phyloP scores from a whole-genome alignment of 1,284 basidiomycete species.

The Sporisorium scitamineum region DNA sequence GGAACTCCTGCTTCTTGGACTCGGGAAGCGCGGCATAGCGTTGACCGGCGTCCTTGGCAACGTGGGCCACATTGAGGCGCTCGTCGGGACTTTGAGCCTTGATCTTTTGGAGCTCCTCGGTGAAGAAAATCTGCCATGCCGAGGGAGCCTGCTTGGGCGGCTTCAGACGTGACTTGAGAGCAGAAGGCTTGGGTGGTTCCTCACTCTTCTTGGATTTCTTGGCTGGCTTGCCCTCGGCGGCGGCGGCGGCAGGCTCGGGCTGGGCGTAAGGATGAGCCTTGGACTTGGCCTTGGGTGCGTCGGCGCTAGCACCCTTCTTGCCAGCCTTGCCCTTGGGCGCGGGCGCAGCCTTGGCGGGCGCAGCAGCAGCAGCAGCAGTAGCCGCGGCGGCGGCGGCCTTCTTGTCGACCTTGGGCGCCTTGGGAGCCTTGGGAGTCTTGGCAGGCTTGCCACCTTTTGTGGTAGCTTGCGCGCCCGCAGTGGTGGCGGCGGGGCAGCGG shows the following conservation, averaged over 20 bases:
- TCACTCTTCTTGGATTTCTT: constrained; percentile 55
- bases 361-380: constrained; percentile 24
- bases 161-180: constrained; percentile 74
- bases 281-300: constrained; percentile 43
- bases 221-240: constrained; percentile 38
- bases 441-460: constrained; percentile 37
- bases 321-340: constrained; percentile 41
- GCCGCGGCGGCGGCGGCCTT: constrained; percentile 35
- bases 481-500: constrained; percentile 29
- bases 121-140: constrained; percentile 97
- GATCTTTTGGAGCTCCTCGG: constrained; percentile 87
- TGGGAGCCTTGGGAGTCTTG: constrained; percentile 43
- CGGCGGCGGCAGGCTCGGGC: constrained; percentile 31
- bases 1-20: constrained; percentile 78
- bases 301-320: constrained; percentile 52
- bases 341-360: constrained; percentile 29
- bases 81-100: constrained; percentile 73
- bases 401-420: constrained; percentile 40
- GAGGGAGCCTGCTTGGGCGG: constrained; percentile 93
- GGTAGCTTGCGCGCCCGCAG: constrained; percentile 22
- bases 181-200: constrained; percentile 66
- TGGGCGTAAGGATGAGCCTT: constrained; percentile 51
- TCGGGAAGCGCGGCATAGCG: constrained; percentile 84
- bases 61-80: constrained; percentile 93
- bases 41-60: constrained; percentile 91